Evolutionary conservation across 805 yeast species (phyloP), one percentile per base, ranked within the genome.

Genomic region (Zygoascus biomembranicola): DNA sequence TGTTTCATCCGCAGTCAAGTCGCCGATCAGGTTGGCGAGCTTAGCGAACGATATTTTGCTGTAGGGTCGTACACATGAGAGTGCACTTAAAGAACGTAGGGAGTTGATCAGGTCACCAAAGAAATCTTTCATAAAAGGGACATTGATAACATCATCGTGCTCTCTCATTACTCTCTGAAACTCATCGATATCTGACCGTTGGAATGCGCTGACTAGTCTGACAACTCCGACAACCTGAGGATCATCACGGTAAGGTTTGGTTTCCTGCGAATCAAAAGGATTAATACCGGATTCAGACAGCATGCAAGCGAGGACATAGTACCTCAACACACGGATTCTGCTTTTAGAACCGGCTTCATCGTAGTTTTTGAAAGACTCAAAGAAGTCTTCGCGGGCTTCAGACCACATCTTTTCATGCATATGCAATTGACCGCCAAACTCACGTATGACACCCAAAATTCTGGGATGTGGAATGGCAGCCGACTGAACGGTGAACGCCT

Each of bases 221-320:
- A 62, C 65, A 63, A 69, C 56, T 1, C 61, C 65, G 2, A 52
- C 53, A 18, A 71, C 57, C 32, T 66, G 64, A 1, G 70, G 66
- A 41, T 66, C 61, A 28, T 66, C 61, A 50, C 60, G 60, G 62
- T 78, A 81, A 6, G 82, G 78, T 60, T 76, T 77, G 1, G 87
- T 82, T 65, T 85, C 92, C 61, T 81, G 86, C 0, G 87, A 79
- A 57, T 82, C 85, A 60, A 85, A 84, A 1, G 88, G 87, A 61
- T 83, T 81, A 52, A 85, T 78, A 52, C 82, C 83, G n/a, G 81
- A 74, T 50, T 69, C 68, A 11, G 77, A 63, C 45, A 87, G 69
- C 49, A 85, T 68, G 5, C 85, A 78, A 26, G 84, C 77, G 19
- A 87, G 62, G 1, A 84, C 80, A 53, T 83, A 74, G 66, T 81